Conservation (phyloP, 139 green algal species). For the Pseudopediastrum boryanum region DNA sequence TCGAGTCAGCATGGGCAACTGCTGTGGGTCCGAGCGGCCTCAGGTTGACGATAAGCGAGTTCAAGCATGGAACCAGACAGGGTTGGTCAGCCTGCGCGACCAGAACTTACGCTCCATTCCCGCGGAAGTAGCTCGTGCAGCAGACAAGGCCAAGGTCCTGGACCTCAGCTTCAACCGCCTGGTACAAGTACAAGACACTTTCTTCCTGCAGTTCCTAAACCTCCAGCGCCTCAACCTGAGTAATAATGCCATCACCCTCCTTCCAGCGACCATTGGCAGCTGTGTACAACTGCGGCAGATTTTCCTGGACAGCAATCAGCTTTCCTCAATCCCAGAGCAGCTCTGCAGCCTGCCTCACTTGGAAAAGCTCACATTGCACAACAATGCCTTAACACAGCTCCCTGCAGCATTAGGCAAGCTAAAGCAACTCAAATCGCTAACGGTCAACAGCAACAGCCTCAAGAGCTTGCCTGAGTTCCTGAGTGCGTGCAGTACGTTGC, state of each 20-base stretch:
- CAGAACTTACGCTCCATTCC: conserved; percentile 1
- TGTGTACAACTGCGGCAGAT: neutral
- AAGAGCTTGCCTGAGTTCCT: conserved; percentile 46
- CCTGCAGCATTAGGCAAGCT: conserved; percentile 49
- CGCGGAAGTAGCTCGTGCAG: neutral
- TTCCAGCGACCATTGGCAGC: conserved; percentile 25
- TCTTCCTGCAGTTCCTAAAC: conserved; percentile 20
- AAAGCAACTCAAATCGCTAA: conserved; percentile 53
- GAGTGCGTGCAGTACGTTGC: conserved; percentile 48
- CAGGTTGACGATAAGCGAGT: neutral
- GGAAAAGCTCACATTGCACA: conserved; percentile 49
- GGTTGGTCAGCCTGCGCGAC: conserved; percentile 20
- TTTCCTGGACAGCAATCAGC: neutral
- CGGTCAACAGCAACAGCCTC: conserved; percentile 52
- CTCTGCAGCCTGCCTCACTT: conserved; percentile 48
- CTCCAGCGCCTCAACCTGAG: conserved; percentile 51
- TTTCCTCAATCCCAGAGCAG: conserved; percentile 44
- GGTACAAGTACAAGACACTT: neutral
- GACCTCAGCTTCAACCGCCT: conserved; percentile 10
- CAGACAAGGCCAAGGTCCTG: neutral
- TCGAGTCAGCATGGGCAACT: too few relatives aligned
- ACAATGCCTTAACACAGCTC: conserved; percentile 61
- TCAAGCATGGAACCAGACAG: conserved; percentile 11
- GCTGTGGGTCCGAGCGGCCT: neutral
- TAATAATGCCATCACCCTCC: conserved; percentile 30